Conservation (phyloP, 768 basidiomycete species). For the Lactifluus rugatus region DNA sequence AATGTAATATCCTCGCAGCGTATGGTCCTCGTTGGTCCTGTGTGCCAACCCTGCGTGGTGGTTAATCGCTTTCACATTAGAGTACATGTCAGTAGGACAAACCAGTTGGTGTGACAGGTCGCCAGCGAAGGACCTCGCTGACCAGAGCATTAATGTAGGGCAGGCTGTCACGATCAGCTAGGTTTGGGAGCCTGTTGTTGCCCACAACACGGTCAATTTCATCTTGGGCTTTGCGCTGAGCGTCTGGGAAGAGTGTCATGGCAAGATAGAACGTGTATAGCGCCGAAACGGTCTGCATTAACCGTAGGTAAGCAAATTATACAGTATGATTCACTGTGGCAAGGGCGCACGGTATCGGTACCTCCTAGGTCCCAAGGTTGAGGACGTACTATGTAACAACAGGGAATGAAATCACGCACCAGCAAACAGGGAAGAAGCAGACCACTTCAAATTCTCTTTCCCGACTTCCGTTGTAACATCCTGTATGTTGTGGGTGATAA, state of each 20-base stretch:
- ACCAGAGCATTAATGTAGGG: slow-evolving; percentile 18
- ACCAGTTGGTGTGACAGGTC: slow-evolving; percentile 9
- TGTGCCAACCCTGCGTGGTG: slow-evolving; percentile 2
- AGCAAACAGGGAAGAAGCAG: slow-evolving; percentile 6
- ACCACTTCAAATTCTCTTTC: not conserved
- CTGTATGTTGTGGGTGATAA: slow-evolving; percentile 4
- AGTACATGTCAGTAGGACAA: not conserved
- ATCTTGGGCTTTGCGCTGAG: slow-evolving; percentile 14
- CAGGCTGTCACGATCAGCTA: slow-evolving; percentile 14
- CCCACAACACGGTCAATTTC: slow-evolving; percentile 21
- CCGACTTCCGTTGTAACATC: not conserved
- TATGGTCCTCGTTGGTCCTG: not conserved
- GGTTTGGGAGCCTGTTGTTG: slow-evolving; percentile 10
- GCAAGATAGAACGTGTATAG: slow-evolving; percentile 13
- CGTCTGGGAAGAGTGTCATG: slow-evolving; percentile 19
- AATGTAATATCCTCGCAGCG: slow-evolving; percentile 14
- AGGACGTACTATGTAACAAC: not conserved
- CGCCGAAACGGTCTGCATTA: slow-evolving; percentile 7
- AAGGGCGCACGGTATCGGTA: slow-evolving; percentile 12
- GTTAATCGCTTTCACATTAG: not conserved
- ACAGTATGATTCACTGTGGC: not conserved
- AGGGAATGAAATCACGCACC: not conserved
- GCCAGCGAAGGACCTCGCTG: slow-evolving; percentile 20
- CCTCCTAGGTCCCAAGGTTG: slow-evolving; percentile 1
- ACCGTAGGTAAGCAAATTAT: not conserved